Base-by-base conservation (phyloP, 2,329 filamentous ascomycete genomes). In the Diaporthe vaccinii region DNA sequence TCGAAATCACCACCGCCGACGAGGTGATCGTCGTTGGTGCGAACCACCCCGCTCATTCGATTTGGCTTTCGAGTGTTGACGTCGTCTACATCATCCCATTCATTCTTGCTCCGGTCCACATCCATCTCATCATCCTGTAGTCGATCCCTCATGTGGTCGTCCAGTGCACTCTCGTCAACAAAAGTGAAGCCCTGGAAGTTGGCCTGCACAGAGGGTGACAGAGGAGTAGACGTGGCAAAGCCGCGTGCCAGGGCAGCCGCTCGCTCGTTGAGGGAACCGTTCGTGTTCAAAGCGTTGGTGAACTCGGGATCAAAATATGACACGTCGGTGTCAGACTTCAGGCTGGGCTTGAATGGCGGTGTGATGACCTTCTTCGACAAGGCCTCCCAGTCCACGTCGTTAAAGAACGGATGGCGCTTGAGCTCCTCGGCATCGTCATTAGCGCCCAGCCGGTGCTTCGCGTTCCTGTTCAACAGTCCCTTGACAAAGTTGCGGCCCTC, bases 261-360 rank as follows among this genome's bases (percentile, higher is more conserved):
- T 75, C 96, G 93, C 80, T 97, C 95, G 82, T 98, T 98, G 75
- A 98, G 88, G 0, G 96, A 98, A 1, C 93, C 92, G 72, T 95
- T 95, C 76, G 93, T 94, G 80, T 96, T 95, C 74, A 98, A 87
- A 8, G 97, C 97, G 78, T 97, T 98, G 71, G 97, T 99, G 83
- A 99, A 99, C 83, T 98, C 97, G 0, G 97, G 97, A 80, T 99
- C 97, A 82, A 99, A 99, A 85, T 99, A 98, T 59, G 96, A 98
- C 1, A 97, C 97, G 80, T 99, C 97, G 3, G 96, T 95, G 83
- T 98, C 95, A 20, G 94, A 97, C 89, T 97, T 97, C 82, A 99
- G 89, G 85, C 98, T 98, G 10, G 97, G 97, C 88, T 98, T 98
- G 89, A 99, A 99, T 0, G 97, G 97, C 10, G 97, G 97, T 15